Evolutionary conservation across 768 basidiomycete genomes (phyloP), one percentile per base, ranked within the genome.

Genomic region (Trametes elegans): DNA sequence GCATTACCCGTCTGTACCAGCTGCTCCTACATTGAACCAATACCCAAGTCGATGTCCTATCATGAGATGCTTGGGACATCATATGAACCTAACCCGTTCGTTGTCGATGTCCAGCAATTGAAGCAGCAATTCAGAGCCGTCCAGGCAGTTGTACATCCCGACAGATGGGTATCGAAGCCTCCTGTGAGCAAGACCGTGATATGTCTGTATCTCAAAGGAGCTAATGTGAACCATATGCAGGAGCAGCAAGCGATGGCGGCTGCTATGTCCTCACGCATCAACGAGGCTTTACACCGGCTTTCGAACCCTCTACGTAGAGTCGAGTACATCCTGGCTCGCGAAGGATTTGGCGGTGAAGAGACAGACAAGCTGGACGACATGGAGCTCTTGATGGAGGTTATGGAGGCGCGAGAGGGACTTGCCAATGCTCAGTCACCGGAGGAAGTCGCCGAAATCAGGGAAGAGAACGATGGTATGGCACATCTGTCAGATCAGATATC

Each of bases 141-240:
- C 3, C 94, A 96, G 66, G 77, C 83, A 19, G 73, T 82, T 19
- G 84, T 90, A 47, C 94, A 98, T 73, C 94, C 94, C 0, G 94
- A 98, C 68, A 77, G 84, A 11, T 96, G 90, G 87, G 79, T 84
- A 29, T 79, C 41, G 23, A 53, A 36, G 19, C 29, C 28, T 49
- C 48, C 36, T 56, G 89, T 88, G 59, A 49, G 70, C 64, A 18
- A 1, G 9, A 21, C 8, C 10, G 7, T 6, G 34, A n/a, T 13
- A n/a, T n/a, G 34, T n/a, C 13, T 13, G n/a, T 13, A 35, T 35
- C 5, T 35, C 34, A 35, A 32, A 7, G 31, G 31, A 5, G 11
- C 34, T 35, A 13, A 35, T 6, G 5, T n/a, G n/a, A n/a, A n/a
- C n/a, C n/a, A n/a, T n/a, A n/a, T n/a, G n/a, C 54, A 87, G 85